These are phyloP conservation scores for Schizosaccharomyces octosporus DNA, from an alignment of 805 yeast genomes.

Conservation along the genomic window DNA sequence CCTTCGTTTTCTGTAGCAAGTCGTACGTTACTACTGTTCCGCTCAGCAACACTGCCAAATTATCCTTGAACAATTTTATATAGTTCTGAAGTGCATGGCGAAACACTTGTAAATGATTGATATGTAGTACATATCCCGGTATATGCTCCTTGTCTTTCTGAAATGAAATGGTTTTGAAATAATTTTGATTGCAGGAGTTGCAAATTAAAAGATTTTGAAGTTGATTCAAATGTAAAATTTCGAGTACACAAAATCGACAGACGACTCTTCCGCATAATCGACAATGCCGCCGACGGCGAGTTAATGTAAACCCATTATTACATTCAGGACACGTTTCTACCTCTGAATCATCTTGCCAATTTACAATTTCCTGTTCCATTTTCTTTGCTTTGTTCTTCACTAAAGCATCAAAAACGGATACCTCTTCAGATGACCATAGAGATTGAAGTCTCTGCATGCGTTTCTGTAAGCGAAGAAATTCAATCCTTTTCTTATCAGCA, in stretches of 20 bases:
- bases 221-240: background rate
- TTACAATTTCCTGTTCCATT: conserved; percentile 25
- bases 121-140: background rate
- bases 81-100: background rate
- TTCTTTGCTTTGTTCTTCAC: conserved; percentile 12
- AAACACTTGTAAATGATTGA: background rate
- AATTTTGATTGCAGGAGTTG: background rate
- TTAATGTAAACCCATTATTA: conserved; percentile 26
- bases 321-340: conserved; percentile 42
- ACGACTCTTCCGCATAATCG: conserved; percentile 64
- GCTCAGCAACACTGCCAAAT: background rate
- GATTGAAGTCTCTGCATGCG: conserved; percentile 5
- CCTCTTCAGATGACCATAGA: conserved; percentile 1
- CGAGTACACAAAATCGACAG: conserved; percentile 18
- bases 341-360: conserved; percentile 38
- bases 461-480: conserved; percentile 8
- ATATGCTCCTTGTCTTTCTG: background rate
- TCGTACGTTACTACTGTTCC: background rate
- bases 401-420: conserved; percentile 12
- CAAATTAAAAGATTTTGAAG: background rate
- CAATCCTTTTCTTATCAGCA: conserved; percentile 9
- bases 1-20: background rate
- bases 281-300: conserved; percentile 68
- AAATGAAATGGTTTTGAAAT: background rate
- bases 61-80: background rate